Conservation (phyloP, 768 basidiomycete genomes). For the Phylloporus arenicola region DNA sequence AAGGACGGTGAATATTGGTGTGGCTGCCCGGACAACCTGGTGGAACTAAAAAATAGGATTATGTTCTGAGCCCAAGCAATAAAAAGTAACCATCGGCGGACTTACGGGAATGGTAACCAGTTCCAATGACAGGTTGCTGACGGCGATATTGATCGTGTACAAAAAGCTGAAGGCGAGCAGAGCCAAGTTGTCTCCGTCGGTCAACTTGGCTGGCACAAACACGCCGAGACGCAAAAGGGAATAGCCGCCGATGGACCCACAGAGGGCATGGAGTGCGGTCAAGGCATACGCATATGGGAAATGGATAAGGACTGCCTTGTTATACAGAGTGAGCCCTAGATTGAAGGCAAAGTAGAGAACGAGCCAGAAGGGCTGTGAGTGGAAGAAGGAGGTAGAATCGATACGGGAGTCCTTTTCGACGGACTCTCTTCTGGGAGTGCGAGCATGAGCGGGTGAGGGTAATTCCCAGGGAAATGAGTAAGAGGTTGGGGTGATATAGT, state of each 20-base stretch:
- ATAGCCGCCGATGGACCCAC: conserved; percentile 77
- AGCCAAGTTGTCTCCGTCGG: conserved; percentile 47
- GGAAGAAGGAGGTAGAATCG: conserved; percentile 19
- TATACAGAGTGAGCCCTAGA: conserved; percentile 87
- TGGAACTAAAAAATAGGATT: conserved; percentile 64
- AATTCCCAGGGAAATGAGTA: conserved; percentile 20
- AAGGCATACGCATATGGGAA: conserved; percentile 97
- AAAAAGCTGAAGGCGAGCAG: conserved; percentile 81
- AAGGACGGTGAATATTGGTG: conserved; percentile 87
- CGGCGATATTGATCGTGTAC: conserved; percentile 91
- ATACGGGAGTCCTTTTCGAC: conserved; percentile 5
- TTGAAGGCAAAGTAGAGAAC: conserved; percentile 85
- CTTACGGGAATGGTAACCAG: conserved; percentile 86
- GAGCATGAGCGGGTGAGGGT: conserved; percentile 10
- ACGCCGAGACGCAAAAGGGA: conserved; percentile 51
- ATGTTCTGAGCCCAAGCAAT: neutral
- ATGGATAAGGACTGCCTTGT: conserved; percentile 85
- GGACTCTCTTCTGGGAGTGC: conserved; percentile 1
- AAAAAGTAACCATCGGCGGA: conserved; percentile 9
- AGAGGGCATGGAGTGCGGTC: conserved; percentile 87
- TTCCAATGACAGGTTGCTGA: conserved; percentile 86
- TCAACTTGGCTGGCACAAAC: conserved; percentile 55
- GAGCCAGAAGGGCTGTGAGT: conserved; percentile 55
- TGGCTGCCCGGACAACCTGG: conserved; percentile 90
- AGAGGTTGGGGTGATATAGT: conserved; percentile 3